Percentiles rank a stretch among this genome's conserved stretches.
phyloP scores from a whole-genome alignment of 768 basidiomycete species.

The Goffeauzyma gilvescens region DNA sequence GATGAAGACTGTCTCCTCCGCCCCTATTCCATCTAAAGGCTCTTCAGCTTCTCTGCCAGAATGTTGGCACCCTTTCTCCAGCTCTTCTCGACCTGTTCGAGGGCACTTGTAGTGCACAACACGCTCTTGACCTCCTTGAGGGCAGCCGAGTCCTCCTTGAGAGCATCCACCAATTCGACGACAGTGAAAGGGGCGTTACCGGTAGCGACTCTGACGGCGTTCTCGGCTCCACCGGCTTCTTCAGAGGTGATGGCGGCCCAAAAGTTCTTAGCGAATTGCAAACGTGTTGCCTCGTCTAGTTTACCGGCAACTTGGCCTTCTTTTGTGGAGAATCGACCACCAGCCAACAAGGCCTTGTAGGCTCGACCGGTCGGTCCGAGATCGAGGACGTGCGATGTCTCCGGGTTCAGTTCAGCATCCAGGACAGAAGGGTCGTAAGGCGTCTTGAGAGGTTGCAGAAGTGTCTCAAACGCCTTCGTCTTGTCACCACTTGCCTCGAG shows the following conservation, averaged over 20 bases:
- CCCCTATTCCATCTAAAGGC: too few relatives aligned
- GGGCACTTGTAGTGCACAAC: slow-evolving; percentile 36
- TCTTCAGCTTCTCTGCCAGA: slow-evolving; percentile 43
- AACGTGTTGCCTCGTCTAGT: slow-evolving; percentile 15
- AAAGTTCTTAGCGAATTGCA: slow-evolving; percentile 17
- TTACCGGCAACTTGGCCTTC: too few relatives aligned
- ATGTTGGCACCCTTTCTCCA: slow-evolving; percentile 53
- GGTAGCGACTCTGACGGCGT: slow-evolving; percentile 19
- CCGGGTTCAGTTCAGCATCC: slow-evolving; percentile 31
- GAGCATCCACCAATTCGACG: slow-evolving; percentile 23
- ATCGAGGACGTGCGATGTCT: slow-evolving; percentile 50
- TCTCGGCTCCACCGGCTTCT: slow-evolving; percentile 23
- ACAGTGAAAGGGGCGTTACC: slow-evolving; percentile 26
- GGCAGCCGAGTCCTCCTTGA: slow-evolving; percentile 12
- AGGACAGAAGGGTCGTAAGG: slow-evolving; percentile 37
- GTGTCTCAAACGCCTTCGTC: slow-evolving; percentile 41
- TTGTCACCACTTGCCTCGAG: slow-evolving; percentile 74
- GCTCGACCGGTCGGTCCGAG: slow-evolving; percentile 62
- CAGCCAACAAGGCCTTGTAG: slow-evolving; percentile 77
- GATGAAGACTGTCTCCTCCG: too few relatives aligned
- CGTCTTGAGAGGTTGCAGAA: slow-evolving; percentile 42
- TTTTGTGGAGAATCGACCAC: slow-evolving; percentile 62
- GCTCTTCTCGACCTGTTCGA: slow-evolving; percentile 38
- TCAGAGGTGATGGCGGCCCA: slow-evolving; percentile 18
- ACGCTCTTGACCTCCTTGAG: slow-evolving; percentile 11